Base-by-base conservation (phyloP, 495 filamentous ascomycete genomes). In the Penicillium simplicissimum region DNA sequence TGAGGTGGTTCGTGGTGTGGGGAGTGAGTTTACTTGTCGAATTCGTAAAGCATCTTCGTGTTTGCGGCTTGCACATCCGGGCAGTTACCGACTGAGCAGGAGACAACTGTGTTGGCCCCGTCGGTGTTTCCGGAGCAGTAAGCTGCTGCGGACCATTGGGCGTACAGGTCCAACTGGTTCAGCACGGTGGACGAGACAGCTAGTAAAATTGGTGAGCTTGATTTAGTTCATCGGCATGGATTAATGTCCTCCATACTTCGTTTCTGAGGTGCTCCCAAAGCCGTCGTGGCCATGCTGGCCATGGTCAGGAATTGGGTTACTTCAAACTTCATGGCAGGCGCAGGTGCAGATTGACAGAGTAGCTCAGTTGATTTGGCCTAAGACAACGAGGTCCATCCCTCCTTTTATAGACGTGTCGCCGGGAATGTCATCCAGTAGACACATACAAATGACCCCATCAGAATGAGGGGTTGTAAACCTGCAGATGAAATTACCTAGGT, bases 121-220 rank as follows among this genome's bases (percentile, higher is more conserved):
- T 80, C 58, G 51, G 76, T 77, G 57, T 84, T 72, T 25, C 42
- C 73, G 53, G 81, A 80, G 71, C 90, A 93, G 69, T 88, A 89
- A 1, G 84, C 73, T 0, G 88, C 86, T 0, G 78, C 85, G 2
- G 86, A 76, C 71, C 86, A 92, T 70, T 92, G 86, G 14, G 83
- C 80, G 65, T 81, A 88, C 60, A 89, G 79, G 10, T 79, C 61
- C 51, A 91, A 69, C 35, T 79, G 77, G 45, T 70, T 56, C 28
- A 68, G 51, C 23, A 68, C 17, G 17, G 47, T 23, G 17, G 47
- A 51, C 9, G 47, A 51, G 47, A 51, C 23, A 21, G 47, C 47
- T 51, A 31, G 47, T 8, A 51, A 23, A 4, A 51, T 6, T 31
- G 7, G 47, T 51, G 17, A 51, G 47, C 25, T 14, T 43, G 38